Percentiles rank a stretch among this genome's conserved stretches.
Conservation (phyloP, 2,329 filamentous ascomycete species). For the Taxawa tesnikishii region DNA sequence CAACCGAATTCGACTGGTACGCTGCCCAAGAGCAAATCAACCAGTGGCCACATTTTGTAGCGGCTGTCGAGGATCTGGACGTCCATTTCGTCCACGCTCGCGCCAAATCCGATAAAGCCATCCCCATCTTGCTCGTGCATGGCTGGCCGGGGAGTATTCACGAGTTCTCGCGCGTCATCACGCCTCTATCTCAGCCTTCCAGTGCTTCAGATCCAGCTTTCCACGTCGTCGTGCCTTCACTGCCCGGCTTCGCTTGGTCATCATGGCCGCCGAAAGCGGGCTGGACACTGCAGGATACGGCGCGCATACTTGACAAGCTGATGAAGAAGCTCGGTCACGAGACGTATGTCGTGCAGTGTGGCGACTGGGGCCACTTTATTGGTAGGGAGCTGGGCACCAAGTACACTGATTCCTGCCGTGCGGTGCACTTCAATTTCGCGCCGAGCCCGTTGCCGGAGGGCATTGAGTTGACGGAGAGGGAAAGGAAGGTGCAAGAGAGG, state of each 20-base stretch:
- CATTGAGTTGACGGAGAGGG: slow-evolving; percentile 19
- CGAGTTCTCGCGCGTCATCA: slow-evolving; percentile 29
- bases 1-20: slow-evolving; percentile 21
- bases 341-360: slow-evolving; percentile 25
- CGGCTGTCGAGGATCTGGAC: slow-evolving; percentile 20
- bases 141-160: slow-evolving; percentile 35
- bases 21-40: slow-evolving; percentile 20
- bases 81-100: slow-evolving; percentile 29
- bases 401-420: slow-evolving; percentile 23
- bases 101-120: slow-evolving; percentile 19
- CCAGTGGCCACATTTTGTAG: slow-evolving; percentile 21
- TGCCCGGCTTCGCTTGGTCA: slow-evolving; percentile 43
- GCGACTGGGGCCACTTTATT: slow-evolving; percentile 30
- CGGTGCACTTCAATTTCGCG: slow-evolving; percentile 30
- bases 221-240: slow-evolving; percentile 45
- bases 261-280: slow-evolving; percentile 16
- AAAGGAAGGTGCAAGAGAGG: slow-evolving; percentile 19
- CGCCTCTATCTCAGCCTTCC: slow-evolving; percentile 23
- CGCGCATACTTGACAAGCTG: slow-evolving; percentile 24
- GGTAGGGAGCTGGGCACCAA: slow-evolving; percentile 24
- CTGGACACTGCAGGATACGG: slow-evolving; percentile 26
- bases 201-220: slow-evolving; percentile 27
- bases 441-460: slow-evolving; percentile 23
- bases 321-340: slow-evolving; percentile 29
- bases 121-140: slow-evolving; percentile 30